Evolutionary conservation across 441 rosid species (phyloP), one percentile per base, ranked within the genome.

Genomic region (Corymbia calophylla): DNA sequence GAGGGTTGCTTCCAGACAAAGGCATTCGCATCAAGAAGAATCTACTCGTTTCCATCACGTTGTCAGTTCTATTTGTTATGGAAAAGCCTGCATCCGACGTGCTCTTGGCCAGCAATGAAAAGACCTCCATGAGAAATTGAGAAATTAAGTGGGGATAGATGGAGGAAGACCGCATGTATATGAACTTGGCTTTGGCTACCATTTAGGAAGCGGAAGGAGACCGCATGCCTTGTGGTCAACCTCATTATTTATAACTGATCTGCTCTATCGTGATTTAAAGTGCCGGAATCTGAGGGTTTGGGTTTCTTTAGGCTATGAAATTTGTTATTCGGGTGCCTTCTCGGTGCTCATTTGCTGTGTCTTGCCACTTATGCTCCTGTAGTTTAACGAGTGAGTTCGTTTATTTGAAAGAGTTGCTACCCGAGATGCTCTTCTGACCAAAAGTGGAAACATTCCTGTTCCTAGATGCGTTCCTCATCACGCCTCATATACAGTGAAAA

Each of bases 81-180:
- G 17, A 23, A 62, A 44, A 44, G 7, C 84, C 84, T 44, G 84
- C 84, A 39, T 23, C 51, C 12, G 51, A 39, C 47, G 84, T 44
- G 84, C 84, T 77, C 84, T 77, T 44, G 51, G 51, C 84, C 9
- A 11, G 84, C 47, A 18, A 32, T 64, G 19, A 39, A 44, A 23
- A 39, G 6, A 3, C 25, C 1, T 73, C 5, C 29, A 6, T 0
- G 49, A 73, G 29, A 73, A 21, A 73, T 39, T 39, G 39, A 39
- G 82, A 39, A 39, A 39, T 39, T 4, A 39, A 4, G 29, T 1
- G 1, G 0, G 17, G 10, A 11, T 73, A 73, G 9, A 5, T 6
- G n/a, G n/a, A 73, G n/a, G 3, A 1, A 39, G n/a, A 73, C 0
- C n/a, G 5, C 1, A 39, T 44, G n/a, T 39, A 12, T 3, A 39